Conservation (phyloP, 306 rosid genomes). For the Malus asiatica region DNA sequence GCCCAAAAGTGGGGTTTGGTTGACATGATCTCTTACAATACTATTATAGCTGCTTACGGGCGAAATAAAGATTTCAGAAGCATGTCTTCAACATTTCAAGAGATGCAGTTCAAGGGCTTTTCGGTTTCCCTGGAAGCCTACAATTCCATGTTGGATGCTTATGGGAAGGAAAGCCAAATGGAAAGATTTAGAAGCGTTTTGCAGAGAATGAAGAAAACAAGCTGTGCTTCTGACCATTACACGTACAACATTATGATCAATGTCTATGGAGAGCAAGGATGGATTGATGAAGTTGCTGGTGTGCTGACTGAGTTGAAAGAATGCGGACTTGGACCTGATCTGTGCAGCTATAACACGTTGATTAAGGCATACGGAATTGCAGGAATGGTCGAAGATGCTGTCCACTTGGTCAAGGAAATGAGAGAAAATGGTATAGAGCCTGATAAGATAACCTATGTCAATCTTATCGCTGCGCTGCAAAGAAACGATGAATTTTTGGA, state of each 20-base stretch:
- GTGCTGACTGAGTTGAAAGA: constrained; percentile 54
- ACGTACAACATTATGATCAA: constrained; percentile 86
- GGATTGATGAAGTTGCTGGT: constrained; percentile 61
- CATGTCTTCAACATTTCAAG: constrained; percentile 53
- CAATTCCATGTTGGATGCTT: constrained; percentile 84
- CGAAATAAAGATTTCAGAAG: constrained; percentile 56
- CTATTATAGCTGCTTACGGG: constrained; percentile 75
- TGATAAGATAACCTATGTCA: constrained; percentile 68
- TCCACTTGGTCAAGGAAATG: constrained; percentile 71
- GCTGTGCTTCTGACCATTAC: constrained; percentile 56
- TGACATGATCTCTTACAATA: constrained; percentile 78
- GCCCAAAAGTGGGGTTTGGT: constrained; percentile 73
- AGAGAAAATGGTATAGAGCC: constrained; percentile 73
- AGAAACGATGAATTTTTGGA: constrained; percentile 76
- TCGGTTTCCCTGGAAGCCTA: constrained; percentile 84
- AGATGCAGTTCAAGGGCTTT: constrained; percentile 79
- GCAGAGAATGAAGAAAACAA: constrained; percentile 64
- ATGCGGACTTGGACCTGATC: constrained; percentile 65
- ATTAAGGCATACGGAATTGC: constrained; percentile 92
- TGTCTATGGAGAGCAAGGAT: constrained; percentile 85
- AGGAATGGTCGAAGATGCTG: constrained; percentile 93
- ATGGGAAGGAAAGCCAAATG: constrained; percentile 78
- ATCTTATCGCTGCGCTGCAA: constrained; percentile 53
- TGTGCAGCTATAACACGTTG: constrained; percentile 81
- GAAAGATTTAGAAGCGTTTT: constrained; percentile 54